phyloP scores from a whole-genome alignment of 2,329 filamentous ascomycete genomes.

The Mycocentrospora acerina region DNA sequence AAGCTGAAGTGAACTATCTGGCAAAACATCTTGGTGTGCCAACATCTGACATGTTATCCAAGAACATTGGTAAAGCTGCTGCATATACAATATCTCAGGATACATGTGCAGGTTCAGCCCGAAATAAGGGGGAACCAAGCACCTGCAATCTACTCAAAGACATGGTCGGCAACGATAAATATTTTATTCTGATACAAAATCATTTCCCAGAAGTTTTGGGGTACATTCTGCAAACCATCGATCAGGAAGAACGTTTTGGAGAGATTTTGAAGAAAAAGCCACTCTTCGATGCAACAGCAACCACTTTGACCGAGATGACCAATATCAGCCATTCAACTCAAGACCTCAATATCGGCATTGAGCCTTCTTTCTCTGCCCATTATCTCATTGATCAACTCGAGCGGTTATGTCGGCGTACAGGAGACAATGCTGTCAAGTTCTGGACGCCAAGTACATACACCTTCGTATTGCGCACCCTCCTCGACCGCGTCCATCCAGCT shows the following conservation, averaged over 20 bases:
- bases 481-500: slow-evolving; percentile 79
- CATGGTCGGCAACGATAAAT: slow-evolving; percentile 66
- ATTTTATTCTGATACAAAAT: slow-evolving; percentile 62
- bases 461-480: slow-evolving; percentile 72
- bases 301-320: slow-evolving; percentile 70
- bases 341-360: slow-evolving; percentile 73
- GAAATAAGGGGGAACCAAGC: slow-evolving; percentile 49
- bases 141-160: slow-evolving; percentile 69
- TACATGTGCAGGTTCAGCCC: slow-evolving; percentile 50
- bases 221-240: slow-evolving; percentile 70
- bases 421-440: slow-evolving; percentile 61
- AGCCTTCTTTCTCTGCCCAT: slow-evolving; percentile 81
- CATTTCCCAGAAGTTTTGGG: slow-evolving; percentile 78
- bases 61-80: slow-evolving; percentile 74
- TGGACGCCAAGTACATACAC: slow-evolving; percentile 77
- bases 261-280: slow-evolving; percentile 60
- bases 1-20: slow-evolving; percentile 62
- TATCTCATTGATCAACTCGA: slow-evolving; percentile 74
- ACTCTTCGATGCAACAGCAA: slow-evolving; percentile 59
- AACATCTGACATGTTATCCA: slow-evolving; percentile 47
- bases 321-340: slow-evolving; percentile 65
- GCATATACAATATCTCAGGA: slow-evolving; percentile 85
- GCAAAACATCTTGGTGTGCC: slow-evolving; percentile 47
- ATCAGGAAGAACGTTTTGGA: slow-evolving; percentile 33
- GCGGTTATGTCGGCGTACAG: slow-evolving; percentile 71